Base-by-base conservation (phyloP, 2,329 filamentous ascomycete species). In the Clonostachys byssicola region DNA sequence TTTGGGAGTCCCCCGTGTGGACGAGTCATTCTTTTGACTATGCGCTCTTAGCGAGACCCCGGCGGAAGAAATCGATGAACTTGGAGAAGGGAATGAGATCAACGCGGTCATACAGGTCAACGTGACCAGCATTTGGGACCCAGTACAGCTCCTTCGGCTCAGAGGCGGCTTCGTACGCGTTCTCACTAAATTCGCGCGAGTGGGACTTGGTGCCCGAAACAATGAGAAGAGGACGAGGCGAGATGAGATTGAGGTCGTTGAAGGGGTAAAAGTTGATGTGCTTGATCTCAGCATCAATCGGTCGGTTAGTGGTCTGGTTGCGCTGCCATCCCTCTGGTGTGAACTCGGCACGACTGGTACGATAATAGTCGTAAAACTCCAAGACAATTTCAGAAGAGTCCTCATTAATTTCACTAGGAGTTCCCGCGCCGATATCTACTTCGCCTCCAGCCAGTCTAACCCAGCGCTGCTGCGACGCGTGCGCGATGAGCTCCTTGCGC, bases 81-180 rank as follows among this genome's bases (percentile, higher is more conserved):
- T 36, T 36, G 10, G 10, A 10, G 34, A 10, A 10, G 34, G 34
- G 10, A n/a, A 36, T n/a, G 34, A n/a, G n/a, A n/a, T 36, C 34
- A n/a, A 49, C 2, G 34, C 47, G 34, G 42, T 54, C 48, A 18
- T 54, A 54, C n/a, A 52, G 17, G 17, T 51, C 49, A 17, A 52
- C 48, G 34, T 54, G 52, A 1, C 44, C 49, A 33, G 42, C 47
- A 6, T 47, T 51, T 13, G 42, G 7, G 17, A 52, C 45, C 18
- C 49, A 34, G 35, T 47, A 54, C 45, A 54, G 36, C 40, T 54
- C 51, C 42, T 52, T 52, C 13, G 49, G 49, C 6, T 51, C 42
- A 12, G 42, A 48, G 5, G 51, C 50, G 5, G 12, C 13, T 5
- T 36, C 45, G 16, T 50, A 17, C 14, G 50, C 52, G 4, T 18